Conservation (phyloP, 2,329 filamentous ascomycete genomes). For the Trichoderma semiorbis region DNA sequence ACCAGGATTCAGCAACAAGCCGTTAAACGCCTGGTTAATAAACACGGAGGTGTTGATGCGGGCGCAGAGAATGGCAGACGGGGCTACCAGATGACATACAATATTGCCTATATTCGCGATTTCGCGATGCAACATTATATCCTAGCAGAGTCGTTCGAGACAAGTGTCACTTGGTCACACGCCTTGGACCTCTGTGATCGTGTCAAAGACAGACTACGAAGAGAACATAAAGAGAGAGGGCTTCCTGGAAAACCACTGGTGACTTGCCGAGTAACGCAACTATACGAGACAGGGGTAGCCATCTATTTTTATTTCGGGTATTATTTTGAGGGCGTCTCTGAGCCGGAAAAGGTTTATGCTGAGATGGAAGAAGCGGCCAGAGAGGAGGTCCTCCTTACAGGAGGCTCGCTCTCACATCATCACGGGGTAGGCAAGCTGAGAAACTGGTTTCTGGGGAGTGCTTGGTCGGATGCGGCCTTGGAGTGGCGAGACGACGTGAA, state of each 20-base stretch:
- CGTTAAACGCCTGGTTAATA: neutral
- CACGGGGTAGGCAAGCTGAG: neutral
- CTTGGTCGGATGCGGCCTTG: neutral
- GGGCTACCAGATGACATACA: conserved; percentile 8
- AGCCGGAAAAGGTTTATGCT: neutral
- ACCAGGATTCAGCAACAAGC: neutral
- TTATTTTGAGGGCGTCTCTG: neutral
- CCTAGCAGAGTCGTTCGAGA: neutral
- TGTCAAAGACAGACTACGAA: neutral
- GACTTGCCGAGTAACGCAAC: neutral
- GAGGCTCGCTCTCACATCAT: neutral
- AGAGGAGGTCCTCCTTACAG: neutral
- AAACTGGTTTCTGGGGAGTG: neutral
- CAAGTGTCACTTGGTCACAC: neutral
- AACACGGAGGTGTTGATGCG: neutral
- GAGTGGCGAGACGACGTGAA: neutral
- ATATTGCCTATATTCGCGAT: conserved; percentile 10
- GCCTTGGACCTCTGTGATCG: neutral
- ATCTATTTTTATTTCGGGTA: neutral
- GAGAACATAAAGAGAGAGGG: neutral
- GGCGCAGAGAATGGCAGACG: conserved; percentile 5
- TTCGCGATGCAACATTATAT: conserved; percentile 5
- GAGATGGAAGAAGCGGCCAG: neutral
- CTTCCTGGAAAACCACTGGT: neutral
- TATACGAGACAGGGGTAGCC: neutral